These are phyloP conservation scores for Candida maltosa DNA, from an alignment of 805 yeast genomes.

Conservation along the genomic window DNA sequence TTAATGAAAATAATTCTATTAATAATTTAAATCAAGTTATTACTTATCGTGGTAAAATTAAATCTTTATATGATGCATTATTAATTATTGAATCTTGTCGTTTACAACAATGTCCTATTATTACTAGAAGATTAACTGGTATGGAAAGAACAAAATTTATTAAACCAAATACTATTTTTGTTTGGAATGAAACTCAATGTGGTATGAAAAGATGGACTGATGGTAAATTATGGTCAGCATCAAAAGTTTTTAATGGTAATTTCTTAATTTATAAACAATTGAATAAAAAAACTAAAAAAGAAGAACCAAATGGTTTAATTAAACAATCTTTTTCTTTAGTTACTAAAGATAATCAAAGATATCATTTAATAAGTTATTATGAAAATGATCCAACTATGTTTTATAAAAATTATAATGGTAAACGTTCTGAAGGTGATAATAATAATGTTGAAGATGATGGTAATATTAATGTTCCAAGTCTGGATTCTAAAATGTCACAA, in stretches of 20 bases:
- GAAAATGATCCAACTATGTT: constrained; percentile 1
- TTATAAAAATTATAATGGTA: not conserved
- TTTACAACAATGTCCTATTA: constrained; percentile 54
- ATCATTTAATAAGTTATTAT: constrained; percentile 60
- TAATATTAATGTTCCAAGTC: constrained; percentile 16
- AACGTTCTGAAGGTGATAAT: not conserved
- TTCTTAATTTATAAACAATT: constrained; percentile 78
- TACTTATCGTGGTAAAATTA: constrained; percentile 74
- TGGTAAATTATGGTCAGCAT: constrained; percentile 92
- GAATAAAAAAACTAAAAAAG: constrained; percentile 29
- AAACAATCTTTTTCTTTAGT: constrained; percentile 64
- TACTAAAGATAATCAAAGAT: constrained; percentile 48
- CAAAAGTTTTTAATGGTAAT: constrained; percentile 80
- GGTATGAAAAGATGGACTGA: constrained; percentile 96
- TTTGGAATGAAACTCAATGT: constrained; percentile 76
- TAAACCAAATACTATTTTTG: constrained; percentile 75
- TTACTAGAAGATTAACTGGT: constrained; percentile 80
- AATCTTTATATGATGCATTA: constrained; percentile 80
- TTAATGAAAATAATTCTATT: too few species aligned
- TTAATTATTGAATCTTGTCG: constrained; percentile 77
- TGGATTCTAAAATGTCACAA: constrained; percentile 20
- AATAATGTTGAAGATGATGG: constrained; percentile 1
- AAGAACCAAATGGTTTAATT: constrained; percentile 49
- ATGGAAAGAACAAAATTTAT: constrained; percentile 66
- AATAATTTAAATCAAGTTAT: too few species aligned